phyloP scores from a whole-genome alignment of 768 basidiomycete genomes.

The Stropharia rugosoannulata region DNA sequence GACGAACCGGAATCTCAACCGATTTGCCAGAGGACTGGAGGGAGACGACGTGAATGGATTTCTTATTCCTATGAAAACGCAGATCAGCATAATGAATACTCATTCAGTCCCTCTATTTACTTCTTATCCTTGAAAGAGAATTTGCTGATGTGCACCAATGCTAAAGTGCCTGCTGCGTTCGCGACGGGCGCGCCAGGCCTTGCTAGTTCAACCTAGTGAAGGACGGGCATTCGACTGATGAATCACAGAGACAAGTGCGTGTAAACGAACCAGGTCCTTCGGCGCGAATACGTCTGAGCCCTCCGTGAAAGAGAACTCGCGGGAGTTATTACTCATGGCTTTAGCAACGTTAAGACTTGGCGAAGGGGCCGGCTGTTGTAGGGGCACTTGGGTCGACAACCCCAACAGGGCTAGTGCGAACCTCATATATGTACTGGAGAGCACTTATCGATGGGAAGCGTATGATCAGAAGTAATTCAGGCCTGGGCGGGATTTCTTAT shows the following conservation, averaged over 20 bases:
- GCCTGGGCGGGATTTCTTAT: background rate
- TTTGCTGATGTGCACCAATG: slow-evolving; percentile 62
- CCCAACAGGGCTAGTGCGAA: slow-evolving; percentile 53
- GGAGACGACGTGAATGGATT: slow-evolving; percentile 61
- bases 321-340: slow-evolving; percentile 20
- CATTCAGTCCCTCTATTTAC: slow-evolving; percentile 39
- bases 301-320: slow-evolving; percentile 59
- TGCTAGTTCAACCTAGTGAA: slow-evolving; percentile 49
- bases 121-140: slow-evolving; percentile 74
- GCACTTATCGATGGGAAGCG: background rate
- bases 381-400: slow-evolving; percentile 53
- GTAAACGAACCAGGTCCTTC: slow-evolving; percentile 48
- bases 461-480: background rate
- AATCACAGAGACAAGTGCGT: background rate
- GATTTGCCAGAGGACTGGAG: slow-evolving; percentile 50
- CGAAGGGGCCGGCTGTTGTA: slow-evolving; percentile 18
- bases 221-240: background rate
- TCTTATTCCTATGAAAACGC: slow-evolving; percentile 55
- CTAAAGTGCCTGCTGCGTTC: slow-evolving; percentile 67
- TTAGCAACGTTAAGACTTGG: slow-evolving; percentile 11
- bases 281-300: slow-evolving; percentile 66
- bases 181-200: slow-evolving; percentile 68
- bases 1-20: slow-evolving; percentile 51
- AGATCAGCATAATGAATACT: background rate
- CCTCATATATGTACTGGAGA: slow-evolving; percentile 40